phyloP scores from a whole-genome alignment of 768 basidiomycete species.

The Psilocybe subaeruginosa region DNA sequence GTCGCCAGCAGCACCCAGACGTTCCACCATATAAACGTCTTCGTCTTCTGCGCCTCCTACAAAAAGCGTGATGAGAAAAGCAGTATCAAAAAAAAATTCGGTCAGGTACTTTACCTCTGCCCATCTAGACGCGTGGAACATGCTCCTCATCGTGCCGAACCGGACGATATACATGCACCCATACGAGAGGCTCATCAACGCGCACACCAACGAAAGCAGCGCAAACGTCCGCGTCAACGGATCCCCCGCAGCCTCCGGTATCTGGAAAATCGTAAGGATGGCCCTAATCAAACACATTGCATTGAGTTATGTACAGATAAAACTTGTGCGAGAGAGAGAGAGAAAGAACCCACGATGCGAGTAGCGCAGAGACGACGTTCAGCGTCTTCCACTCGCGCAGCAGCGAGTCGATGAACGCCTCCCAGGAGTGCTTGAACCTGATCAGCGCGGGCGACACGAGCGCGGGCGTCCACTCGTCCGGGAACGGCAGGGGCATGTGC shows the following conservation, averaged over 20 bases:
- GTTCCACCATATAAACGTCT: conserved; percentile 37
- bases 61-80: not conserved
- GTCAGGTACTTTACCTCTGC: conserved; percentile 50
- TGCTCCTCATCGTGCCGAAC: conserved; percentile 73
- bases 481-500: conserved; percentile 43
- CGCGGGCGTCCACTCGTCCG: conserved; percentile 55
- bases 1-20: conserved; percentile 42
- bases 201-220: conserved; percentile 65
- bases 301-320: too few species aligned
- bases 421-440: conserved; percentile 72
- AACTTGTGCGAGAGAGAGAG: not conserved
- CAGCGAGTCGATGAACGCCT: conserved; percentile 71
- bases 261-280: conserved; percentile 72
- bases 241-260: conserved; percentile 52
- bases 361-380: conserved; percentile 72
- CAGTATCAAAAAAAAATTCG: too few species aligned
- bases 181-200: conserved; percentile 71
- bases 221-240: conserved; percentile 66
- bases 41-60: conserved; percentile 58
- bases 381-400: conserved; percentile 74
- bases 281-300: conserved; percentile 41
- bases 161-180: conserved; percentile 76
- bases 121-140: conserved; percentile 73
- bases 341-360: conserved; percentile 39
- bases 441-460: conserved; percentile 65